Evolutionary conservation across 441 rosid species (phyloP).

Genomic region (Aleurites moluccanus): DNA sequence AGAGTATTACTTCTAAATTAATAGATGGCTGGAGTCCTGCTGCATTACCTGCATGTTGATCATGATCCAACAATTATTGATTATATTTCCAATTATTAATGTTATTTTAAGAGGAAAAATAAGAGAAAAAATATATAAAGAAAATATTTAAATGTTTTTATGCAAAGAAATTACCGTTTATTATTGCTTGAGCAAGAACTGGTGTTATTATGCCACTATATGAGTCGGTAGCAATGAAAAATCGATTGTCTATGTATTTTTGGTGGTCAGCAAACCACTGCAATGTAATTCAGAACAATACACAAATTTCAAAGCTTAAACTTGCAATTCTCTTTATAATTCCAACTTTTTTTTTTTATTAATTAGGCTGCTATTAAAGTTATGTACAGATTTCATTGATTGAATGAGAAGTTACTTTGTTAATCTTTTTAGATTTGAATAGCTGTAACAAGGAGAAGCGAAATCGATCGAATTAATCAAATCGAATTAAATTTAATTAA

Average conservation of each 20-base stretch:
- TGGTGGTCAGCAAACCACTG: constrained; percentile 39
- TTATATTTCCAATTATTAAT: neutral
- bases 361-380: no score
- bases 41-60: constrained; percentile 28
- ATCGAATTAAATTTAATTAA: no score
- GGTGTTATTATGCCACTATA: constrained; percentile 34
- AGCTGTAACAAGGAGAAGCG: no score
- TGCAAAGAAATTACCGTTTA: constrained; percentile 19
- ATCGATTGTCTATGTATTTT: constrained; percentile 18
- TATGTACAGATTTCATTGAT: no score
- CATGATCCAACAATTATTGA: neutral
- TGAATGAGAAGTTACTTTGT: no score
- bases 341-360: no score
- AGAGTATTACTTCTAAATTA: constrained; percentile 25
- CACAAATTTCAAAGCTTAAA: neutral
- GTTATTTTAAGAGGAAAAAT: neutral
- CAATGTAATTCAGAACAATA: neutral
- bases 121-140: neutral
- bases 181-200: constrained; percentile 27
- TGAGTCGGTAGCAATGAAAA: constrained; percentile 34
- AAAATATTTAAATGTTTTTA: neutral
- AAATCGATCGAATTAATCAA: no score
- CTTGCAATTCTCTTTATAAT: no score
- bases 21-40: constrained; percentile 28
- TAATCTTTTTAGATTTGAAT: no score